Evolutionary conservation across 495 filamentous ascomycete genomes (phyloP), one percentile per base, ranked within the genome.

Genomic region (Aspergillus heteromorphus): DNA sequence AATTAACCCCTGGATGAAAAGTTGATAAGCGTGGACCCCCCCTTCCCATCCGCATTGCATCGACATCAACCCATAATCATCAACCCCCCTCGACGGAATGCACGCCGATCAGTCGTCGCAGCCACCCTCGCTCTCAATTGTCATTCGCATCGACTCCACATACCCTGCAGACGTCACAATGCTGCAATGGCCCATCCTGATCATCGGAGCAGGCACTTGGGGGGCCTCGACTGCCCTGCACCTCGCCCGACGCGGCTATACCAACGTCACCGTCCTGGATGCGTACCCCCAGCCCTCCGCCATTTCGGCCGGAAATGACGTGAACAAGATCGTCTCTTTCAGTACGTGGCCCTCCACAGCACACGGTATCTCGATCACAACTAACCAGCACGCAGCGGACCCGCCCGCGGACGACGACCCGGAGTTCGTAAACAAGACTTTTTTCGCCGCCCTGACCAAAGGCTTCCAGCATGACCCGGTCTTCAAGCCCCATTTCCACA

Each of bases 261-360:
- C 48, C 21, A 66, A 74, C 53, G 68, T 81, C 49, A 75, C 64
- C 0, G 78, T 81, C 14, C 62, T 81, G 4, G 79, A 82, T 59
- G 62, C 66, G 6, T 59, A 74, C 45, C 54, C 56, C 0, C 58
- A 79, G 6, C 79, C 79, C 2, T 80, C 78, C 5, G 64, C 72
- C 20, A 79, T 79, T 50, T 65, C 76, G 13, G 77, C 79, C 4
- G 78, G 79, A 2, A 82, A 81, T 52, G 79, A 81, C 52, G 57
- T 83, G 16, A 83, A 83, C 49, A 81, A 81, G 53, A 81, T 81
- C 43, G 73, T 70, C 49, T 62, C 59, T 3, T 53, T 52, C 17
- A 53, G 55, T 38, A 48, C 53, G 42, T 53, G 49, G 6, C 29
- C 11, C 10, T 43, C 17, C 6, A 8, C 27, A 13, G 34, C 13